Evolutionary conservation across 345 rosid species (phyloP).

Genomic region (Eucalyptus coolabah): DNA sequence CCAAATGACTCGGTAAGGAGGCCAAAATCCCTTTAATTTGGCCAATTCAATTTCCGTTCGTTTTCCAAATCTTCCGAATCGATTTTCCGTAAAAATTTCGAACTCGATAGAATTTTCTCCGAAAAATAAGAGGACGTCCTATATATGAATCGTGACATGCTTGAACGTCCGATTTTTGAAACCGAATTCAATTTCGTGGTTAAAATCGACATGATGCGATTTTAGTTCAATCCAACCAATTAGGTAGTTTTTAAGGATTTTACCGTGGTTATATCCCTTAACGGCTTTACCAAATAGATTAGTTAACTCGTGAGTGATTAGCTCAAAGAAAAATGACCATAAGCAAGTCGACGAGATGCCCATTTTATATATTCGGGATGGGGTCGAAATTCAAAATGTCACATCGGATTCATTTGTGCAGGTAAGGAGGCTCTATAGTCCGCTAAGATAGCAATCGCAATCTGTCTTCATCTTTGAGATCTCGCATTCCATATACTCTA

Average conservation of each 20-base stretch:
- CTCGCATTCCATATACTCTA: conserved; percentile 35
- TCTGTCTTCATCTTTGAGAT: conserved; percentile 29
- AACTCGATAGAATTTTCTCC: no score
- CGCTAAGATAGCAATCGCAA: conserved; percentile 25
- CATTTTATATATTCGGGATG: fast-evolving
- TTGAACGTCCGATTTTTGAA: fast-evolving
- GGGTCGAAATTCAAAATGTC: no score
- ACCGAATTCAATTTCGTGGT: fast-evolving
- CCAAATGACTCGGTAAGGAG: no score
- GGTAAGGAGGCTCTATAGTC: conserved; percentile 20
- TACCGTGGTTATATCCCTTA: no score
- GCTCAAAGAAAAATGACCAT: no score
- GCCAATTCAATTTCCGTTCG: no score
- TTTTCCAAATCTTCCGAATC: fast-evolving
- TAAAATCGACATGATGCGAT: fast-evolving
- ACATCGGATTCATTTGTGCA: background rate
- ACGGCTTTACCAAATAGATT: fast-evolving
- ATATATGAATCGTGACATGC: no score
- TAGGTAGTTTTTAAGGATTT: no score
- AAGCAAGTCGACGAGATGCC: fast-evolving
- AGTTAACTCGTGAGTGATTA: no score
- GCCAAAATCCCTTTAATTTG: no score
- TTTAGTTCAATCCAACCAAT: no score
- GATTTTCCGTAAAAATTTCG: fast-evolving
- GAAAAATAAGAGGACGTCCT: fast-evolving